These are phyloP conservation scores for Pythium sukuiense DNA, from an alignment of 352 stramenopile genomes.

Conservation along the genomic window DNA sequence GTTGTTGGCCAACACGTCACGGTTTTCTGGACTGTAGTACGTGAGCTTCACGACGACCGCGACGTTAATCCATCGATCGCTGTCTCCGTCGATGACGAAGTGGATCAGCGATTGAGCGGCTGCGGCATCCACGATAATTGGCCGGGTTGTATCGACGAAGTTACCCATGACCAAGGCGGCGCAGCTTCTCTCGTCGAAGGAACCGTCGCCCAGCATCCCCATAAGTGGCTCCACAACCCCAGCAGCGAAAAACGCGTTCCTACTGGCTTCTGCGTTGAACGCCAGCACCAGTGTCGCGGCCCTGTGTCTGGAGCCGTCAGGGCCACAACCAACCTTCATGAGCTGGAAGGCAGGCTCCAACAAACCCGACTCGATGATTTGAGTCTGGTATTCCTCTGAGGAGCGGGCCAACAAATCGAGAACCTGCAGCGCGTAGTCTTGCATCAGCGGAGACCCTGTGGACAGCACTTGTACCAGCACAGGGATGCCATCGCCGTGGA, in stretches of 20 bases:
- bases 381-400: neutral
- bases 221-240: neutral
- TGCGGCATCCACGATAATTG: neutral
- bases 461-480: neutral
- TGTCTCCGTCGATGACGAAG: neutral
- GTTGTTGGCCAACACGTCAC: neutral
- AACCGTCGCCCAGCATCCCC: neutral
- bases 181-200: neutral
- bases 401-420: neutral
- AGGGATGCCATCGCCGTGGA: neutral
- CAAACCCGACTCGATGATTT: neutral
- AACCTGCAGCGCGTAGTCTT: neutral
- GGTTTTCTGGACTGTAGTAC: neutral
- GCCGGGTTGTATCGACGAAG: neutral
- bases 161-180: neutral
- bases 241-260: neutral
- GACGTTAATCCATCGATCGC: neutral
- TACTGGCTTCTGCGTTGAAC: neutral
- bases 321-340: neutral
- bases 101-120: neutral
- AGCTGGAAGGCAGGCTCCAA: neutral
- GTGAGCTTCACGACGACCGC: neutral
- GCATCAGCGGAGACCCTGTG: neutral
- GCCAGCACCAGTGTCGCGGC: neutral
- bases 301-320: neutral